Percentiles rank a stretch among this genome's conserved stretches.
Conservation (phyloP, 2,329 filamentous ascomycete species). For the Ceratocystiopsis minuta region DNA sequence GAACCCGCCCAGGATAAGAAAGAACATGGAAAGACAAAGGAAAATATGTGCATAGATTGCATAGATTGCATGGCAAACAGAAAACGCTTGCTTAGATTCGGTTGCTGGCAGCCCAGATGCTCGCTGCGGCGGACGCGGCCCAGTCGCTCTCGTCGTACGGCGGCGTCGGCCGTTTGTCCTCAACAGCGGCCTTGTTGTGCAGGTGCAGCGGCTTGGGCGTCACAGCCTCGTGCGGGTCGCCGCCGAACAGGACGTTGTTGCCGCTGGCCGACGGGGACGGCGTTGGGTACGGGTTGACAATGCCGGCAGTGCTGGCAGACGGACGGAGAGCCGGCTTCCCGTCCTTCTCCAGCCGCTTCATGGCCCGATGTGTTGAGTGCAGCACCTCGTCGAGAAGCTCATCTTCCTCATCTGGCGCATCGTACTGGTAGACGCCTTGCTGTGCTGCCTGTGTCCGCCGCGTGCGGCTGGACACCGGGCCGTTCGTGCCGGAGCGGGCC, state of each 20-base stretch:
- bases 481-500: constrained; percentile 28
- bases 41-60: background rate
- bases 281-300: constrained; percentile 46
- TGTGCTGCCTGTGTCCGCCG: constrained; percentile 59
- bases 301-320: constrained; percentile 43
- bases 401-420: constrained; percentile 90
- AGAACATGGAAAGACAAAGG: constrained; percentile 1
- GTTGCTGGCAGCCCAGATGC: constrained; percentile 58
- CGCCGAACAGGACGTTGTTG: constrained; percentile 55
- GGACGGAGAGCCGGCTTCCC: constrained; percentile 36
- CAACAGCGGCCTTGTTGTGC: constrained; percentile 29
- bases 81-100: constrained; percentile 32
- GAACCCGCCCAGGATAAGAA: constrained; percentile 1
- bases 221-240: constrained; percentile 37
- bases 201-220: constrained; percentile 57
- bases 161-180: constrained; percentile 79
- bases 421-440: constrained; percentile 59
- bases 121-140: constrained; percentile 66
- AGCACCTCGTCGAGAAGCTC: constrained; percentile 85
- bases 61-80: background rate
- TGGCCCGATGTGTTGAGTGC: constrained; percentile 56
- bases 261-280: constrained; percentile 68
- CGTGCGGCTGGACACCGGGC: constrained; percentile 60
- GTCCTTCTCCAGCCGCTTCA: constrained; percentile 48
- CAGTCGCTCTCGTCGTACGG: constrained; percentile 90